Conservation (phyloP, 169 alveolate genomes). For the Fabrea salina region DNA sequence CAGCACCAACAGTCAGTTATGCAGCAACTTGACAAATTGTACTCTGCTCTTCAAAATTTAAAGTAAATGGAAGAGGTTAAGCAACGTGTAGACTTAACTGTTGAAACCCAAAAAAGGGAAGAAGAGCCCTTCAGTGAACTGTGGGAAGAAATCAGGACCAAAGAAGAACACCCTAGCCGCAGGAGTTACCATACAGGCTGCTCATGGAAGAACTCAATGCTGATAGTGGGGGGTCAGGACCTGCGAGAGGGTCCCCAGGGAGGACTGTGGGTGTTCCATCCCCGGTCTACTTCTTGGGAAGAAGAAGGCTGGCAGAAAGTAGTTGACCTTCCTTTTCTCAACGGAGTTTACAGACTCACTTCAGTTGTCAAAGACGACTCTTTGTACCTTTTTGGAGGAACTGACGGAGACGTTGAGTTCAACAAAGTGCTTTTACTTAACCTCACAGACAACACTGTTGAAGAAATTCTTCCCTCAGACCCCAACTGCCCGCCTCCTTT, state of each 20-base stretch:
- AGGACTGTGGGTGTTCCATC: neutral
- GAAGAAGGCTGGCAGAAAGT: neutral
- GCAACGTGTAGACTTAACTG: too few relatives aligned
- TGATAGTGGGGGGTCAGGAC: slow-evolving; percentile 31
- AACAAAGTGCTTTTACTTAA: slow-evolving; percentile 43
- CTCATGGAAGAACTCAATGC: slow-evolving; percentile 6
- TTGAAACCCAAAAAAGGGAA: too few relatives aligned
- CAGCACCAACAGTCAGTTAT: neutral
- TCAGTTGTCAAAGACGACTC: slow-evolving; percentile 53
- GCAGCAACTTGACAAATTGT: neutral
- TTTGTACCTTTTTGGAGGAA: slow-evolving; percentile 77
- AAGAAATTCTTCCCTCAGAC: slow-evolving; percentile 26
- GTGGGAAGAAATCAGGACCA: slow-evolving; percentile 26
- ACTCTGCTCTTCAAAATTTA: neutral
- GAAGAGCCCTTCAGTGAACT: too few relatives aligned
- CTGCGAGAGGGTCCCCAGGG: slow-evolving; percentile 20
- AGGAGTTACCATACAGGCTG: slow-evolving; percentile 20
- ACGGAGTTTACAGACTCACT: slow-evolving; percentile 66
- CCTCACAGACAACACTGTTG: slow-evolving; percentile 8
- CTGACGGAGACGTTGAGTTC: slow-evolving; percentile 51
- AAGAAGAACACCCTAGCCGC: slow-evolving; percentile 4
- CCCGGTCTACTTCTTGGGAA: neutral
- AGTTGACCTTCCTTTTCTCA: neutral
- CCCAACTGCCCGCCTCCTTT: slow-evolving; percentile 51
- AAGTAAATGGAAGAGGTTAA: too few relatives aligned